These are phyloP conservation scores for Kwoniella heveanensis DNA, from an alignment of 768 basidiomycete species.

Conservation along the genomic window DNA sequence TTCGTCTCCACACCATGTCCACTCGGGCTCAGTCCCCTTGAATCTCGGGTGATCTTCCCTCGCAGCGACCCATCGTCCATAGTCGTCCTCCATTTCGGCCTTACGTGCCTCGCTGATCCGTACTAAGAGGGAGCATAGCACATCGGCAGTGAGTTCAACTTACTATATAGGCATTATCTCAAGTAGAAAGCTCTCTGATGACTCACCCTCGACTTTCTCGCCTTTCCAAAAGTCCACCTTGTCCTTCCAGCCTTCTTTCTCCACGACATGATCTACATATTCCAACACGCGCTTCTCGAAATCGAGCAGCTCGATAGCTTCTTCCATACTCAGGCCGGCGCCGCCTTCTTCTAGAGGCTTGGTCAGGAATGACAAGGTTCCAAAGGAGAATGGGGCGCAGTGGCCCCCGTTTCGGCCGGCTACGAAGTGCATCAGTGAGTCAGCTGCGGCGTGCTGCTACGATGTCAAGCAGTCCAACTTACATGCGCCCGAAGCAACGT, in stretches of 20 bases:
- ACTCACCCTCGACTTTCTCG: conserved; percentile 39
- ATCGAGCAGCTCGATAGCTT: conserved; percentile 40
- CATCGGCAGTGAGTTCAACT: neutral
- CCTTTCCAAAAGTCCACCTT: conserved; percentile 45
- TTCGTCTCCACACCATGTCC: conserved; percentile 58
- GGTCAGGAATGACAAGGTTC: conserved; percentile 16
- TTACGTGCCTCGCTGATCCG: conserved; percentile 1
- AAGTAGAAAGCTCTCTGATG: neutral
- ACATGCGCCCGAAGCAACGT: conserved; percentile 42
- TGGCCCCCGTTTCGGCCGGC: conserved; percentile 44
- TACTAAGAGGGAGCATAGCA: neutral
- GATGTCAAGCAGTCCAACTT: too few species aligned
- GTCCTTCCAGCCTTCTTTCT: conserved; percentile 29
- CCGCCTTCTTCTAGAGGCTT: conserved; percentile 33
- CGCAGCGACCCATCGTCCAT: conserved; percentile 18
- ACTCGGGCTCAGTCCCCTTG: conserved; percentile 20
- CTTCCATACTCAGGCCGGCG: conserved; percentile 35
- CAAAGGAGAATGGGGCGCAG: conserved; percentile 34
- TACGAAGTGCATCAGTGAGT: conserved; percentile 12
- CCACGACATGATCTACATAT: conserved; percentile 32
- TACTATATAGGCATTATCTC: neutral
- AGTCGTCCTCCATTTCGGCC: conserved; percentile 7
- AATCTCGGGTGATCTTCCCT: conserved; percentile 12
- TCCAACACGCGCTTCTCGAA: conserved; percentile 41
- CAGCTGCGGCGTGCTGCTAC: too few species aligned